Conservation (phyloP, 2,329 filamentous ascomycete species). For the Aspergillus sp. region DNA sequence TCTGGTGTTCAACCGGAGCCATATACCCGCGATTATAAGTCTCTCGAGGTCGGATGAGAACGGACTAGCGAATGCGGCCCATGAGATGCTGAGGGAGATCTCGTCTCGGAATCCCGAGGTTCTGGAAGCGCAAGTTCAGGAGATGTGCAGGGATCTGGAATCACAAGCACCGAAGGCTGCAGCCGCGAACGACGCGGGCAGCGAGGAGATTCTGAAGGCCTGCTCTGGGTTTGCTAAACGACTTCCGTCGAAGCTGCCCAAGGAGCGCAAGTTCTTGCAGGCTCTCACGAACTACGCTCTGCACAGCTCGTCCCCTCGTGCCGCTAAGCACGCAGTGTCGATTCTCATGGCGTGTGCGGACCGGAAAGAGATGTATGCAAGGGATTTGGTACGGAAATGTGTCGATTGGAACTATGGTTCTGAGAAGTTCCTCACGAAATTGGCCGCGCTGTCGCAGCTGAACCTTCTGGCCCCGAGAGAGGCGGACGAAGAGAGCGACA, state of each 20-base stretch:
- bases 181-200: conserved; percentile 58
- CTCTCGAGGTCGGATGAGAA: conserved; percentile 76
- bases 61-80: conserved; percentile 66
- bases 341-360: conserved; percentile 73
- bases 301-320: conserved; percentile 68
- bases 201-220: conserved; percentile 87
- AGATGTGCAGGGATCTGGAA: conserved; percentile 78
- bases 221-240: conserved; percentile 85
- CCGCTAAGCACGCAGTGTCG: conserved; percentile 87
- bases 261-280: conserved; percentile 70
- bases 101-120: conserved; percentile 81
- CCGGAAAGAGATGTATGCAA: conserved; percentile 74
- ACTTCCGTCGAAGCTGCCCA: conserved; percentile 73
- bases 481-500: conserved; percentile 62
- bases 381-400: conserved; percentile 68
- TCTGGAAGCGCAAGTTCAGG: conserved; percentile 84
- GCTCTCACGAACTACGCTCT: conserved; percentile 75
- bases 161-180: conserved; percentile 65
- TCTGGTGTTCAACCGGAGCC: conserved; percentile 87
- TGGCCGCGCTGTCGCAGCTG: conserved; percentile 52
- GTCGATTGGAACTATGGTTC: conserved; percentile 64
- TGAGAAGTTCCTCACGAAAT: conserved; percentile 58
- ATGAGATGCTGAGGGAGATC: conserved; percentile 85
- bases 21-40: conserved; percentile 82
- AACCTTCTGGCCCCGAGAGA: conserved; percentile 65